These are phyloP conservation scores for Tetrastigma voinierianum DNA, from an alignment of 164 flowering plant species.

Conservation along the genomic window DNA sequence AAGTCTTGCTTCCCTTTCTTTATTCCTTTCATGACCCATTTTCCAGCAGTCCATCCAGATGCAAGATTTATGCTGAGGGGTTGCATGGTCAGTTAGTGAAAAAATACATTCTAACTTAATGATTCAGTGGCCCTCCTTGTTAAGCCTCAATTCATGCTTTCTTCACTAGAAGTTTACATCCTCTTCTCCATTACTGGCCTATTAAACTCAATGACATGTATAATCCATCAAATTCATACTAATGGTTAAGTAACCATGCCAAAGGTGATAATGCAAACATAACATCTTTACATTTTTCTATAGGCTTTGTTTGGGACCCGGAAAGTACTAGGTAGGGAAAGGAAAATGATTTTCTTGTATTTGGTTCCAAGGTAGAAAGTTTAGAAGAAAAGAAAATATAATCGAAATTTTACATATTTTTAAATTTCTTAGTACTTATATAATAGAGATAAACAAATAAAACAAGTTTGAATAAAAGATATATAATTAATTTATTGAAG, in stretches of 20 bases:
- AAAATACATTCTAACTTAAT: conserved; percentile 3
- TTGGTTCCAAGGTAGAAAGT: no score
- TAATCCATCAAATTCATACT: conserved; percentile 52
- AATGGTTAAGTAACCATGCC: conserved; percentile 65
- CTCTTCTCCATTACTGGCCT: conserved; percentile 44
- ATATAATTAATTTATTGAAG: no score
- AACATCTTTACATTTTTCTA: no score
- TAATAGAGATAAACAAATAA: no score
- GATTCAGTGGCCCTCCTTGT: neutral
- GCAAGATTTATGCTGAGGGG: conserved; percentile 3
- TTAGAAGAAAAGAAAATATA: no score
- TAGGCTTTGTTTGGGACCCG: no score
- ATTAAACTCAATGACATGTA: conserved; percentile 38
- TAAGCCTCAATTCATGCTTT: neutral
- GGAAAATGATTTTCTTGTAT: no score
- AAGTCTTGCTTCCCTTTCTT: neutral
- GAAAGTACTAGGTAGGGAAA: no score
- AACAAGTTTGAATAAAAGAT: no score
- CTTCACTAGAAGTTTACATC: neutral
- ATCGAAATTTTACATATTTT: no score
- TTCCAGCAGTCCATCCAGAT: neutral
- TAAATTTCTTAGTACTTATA: no score
- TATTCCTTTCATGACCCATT: neutral
- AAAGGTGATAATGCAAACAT: conserved; percentile 53
- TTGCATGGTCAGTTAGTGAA: conserved; percentile 5